Evolutionary conservation across 2,329 filamentous ascomycete species (phyloP), one percentile per base, ranked within the genome.

Genomic region (Endoconidiophora laricicola): DNA sequence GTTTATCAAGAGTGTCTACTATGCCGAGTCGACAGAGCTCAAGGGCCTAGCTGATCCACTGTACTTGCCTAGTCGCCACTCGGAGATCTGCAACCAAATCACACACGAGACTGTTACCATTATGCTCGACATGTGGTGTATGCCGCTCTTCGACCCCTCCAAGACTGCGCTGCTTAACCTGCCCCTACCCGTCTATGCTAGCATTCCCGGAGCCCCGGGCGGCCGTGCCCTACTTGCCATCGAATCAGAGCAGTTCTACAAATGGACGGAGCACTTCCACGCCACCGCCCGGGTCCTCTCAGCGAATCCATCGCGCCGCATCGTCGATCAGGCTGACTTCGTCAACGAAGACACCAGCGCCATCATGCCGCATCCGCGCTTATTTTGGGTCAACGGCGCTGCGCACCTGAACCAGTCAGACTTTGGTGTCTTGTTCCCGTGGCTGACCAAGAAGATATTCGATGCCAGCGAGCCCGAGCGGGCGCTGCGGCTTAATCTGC

Each of bases 351-450:
- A 29, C 3, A 50, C 52, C 14, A 16, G 36, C 4, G 37, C 39
- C 24, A 62, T 60, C 49, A 62, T 73, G 12, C 57, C 65, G 0
- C 67, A 71, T 50, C 79, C 85, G 3, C 74, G 80, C 56, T 76
- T 90, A 58, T 93, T 84, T 66, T 90, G 85, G 61, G 79, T 85
- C 2, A 61, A 71, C 12, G 69, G 74, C 42, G 83, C 80, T n/a
- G 84, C 86, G 0, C 86, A 94, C 60, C 72, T 93, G 23, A 85
- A 75, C 52, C 86, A 93, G 63, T 83, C 78, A 18, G 86, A 94
- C 59, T 93, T 91, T 57, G 86, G 83, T 36, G 66, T 91, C 22
- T 65, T 94, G 20, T 93, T 93, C 59, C 85, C 85, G 0, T 83
- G 79, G 72, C 58, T 80, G 44, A 78, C 74, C 6, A 73, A 70